phyloP scores from a whole-genome alignment of 1,284 basidiomycete genomes.

The Rhodofomes roseus region DNA sequence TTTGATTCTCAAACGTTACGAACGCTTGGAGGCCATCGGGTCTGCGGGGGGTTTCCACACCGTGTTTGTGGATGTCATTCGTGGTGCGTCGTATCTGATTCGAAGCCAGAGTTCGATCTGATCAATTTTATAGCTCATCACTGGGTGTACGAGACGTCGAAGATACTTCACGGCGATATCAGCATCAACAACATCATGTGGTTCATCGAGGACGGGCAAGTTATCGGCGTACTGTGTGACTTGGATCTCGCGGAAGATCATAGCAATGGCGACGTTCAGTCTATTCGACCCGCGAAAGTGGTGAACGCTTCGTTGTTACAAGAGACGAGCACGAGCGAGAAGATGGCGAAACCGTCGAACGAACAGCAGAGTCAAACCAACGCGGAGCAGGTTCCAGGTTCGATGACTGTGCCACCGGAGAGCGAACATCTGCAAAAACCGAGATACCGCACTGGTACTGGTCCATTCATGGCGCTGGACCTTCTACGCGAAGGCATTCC shows the following conservation, averaged over 20 bases:
- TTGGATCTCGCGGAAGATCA: neutral
- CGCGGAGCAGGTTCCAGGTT: neutral
- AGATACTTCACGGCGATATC: conserved; percentile 24
- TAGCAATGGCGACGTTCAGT: neutral
- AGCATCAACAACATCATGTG: conserved; percentile 28
- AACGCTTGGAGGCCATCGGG: neutral
- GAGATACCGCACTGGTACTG: neutral
- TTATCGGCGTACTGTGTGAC: conserved; percentile 14
- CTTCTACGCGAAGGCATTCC: neutral
- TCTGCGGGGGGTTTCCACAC: neutral
- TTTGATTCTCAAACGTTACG: neutral
- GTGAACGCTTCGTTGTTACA: neutral
- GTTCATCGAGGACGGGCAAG: conserved; percentile 1
- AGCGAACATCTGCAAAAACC: neutral
- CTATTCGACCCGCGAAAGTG: neutral
- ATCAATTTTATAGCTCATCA: conserved; percentile 3
- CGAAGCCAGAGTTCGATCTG: no score
- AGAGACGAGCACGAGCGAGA: neutral
- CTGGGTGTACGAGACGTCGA: conserved; percentile 4
- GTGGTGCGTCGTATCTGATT: neutral
- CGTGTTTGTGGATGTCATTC: neutral
- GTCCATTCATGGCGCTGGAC: neutral
- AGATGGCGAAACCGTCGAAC: neutral
- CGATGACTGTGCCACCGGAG: neutral
- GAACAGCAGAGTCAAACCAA: neutral